Evolutionary conservation across 1,284 basidiomycete genomes (phyloP).

Genomic region (Xerocomus nothofagi): DNA sequence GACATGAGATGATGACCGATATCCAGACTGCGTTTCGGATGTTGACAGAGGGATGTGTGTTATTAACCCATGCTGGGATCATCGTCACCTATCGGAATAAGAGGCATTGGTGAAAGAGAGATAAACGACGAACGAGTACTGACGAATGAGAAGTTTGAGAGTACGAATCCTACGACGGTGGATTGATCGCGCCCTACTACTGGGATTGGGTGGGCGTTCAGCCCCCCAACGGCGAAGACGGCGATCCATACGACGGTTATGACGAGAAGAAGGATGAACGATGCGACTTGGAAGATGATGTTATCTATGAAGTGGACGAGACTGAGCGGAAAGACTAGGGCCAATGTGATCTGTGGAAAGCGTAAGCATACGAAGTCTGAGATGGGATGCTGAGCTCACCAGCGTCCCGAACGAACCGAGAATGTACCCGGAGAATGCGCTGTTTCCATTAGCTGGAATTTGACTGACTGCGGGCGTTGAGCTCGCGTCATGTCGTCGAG

Average conservation of each 20-base stretch:
- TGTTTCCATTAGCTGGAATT: conserved; percentile 6
- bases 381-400: conserved; percentile 4
- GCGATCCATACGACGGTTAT: conserved; percentile 23
- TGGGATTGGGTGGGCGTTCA: conserved; percentile 7
- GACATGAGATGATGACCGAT: conserved; percentile 24
- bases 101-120: background rate
- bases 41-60: conserved; percentile 24
- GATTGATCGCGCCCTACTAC: conserved; percentile 19
- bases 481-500: background rate
- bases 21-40: conserved; percentile 24
- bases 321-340: conserved; percentile 23
- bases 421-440: conserved; percentile 24
- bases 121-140: background rate
- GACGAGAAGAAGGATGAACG: conserved; percentile 23
- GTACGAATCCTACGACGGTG: conserved; percentile 22
- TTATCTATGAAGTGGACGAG: conserved; percentile 28
- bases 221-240: conserved; percentile 17
- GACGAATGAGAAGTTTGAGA: conserved; percentile 29
- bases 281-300: conserved; percentile 25
- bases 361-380: background rate
- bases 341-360: conserved; percentile 20
- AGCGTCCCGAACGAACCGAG: conserved; percentile 29
- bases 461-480: conserved; percentile 15
- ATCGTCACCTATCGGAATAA: conserved; percentile 19
- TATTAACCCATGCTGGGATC: conserved; percentile 31